Base-by-base conservation (phyloP, 2,329 filamentous ascomycete genomes). In the Xylariomycetidae sp. region DNA sequence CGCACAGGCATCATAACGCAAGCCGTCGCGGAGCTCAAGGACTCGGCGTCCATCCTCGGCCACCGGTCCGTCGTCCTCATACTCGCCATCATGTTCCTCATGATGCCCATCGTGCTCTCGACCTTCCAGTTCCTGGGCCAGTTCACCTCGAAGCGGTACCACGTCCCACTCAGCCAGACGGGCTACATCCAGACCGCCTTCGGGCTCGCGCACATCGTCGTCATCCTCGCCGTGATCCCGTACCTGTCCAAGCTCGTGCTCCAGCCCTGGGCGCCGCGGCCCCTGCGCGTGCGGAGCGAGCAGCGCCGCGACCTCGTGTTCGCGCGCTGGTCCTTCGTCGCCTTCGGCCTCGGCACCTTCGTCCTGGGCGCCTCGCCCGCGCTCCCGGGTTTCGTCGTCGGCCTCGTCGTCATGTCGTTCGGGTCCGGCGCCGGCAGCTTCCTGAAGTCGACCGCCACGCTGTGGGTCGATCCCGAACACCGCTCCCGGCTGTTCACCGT, bases 121-220 rank as follows among this genome's bases (percentile, higher is more conserved):
- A 55, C 52, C 2, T 38, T 44, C 11, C 47, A 52, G 28, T 52
- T 55, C 40, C 48, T 59, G 39, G 31, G 44, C 10, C 51, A 56
- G 13, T 59, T 54, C 34, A 43, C 45, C 16, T 58, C 56, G 3
- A 57, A 54, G 29, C 45, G 55, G 4, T 59, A 53, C 18, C 33
- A 45, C 27, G 47, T 58, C 20, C 49, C 44, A 3, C 31, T 59
- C 12, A 46, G 44, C 3, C 38, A 57, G 13, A 58, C 55, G 2
- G 56, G 56, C 1, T 58, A 54, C 23, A 36, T 59, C 10, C 54
- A 53, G 36, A 49, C 51, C 16, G 16, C 42, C 6, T 59, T 57
- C n/a, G 56, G 56, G 27, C 16, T 51, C 5, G 44, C 45, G 4
- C 48, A 50, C 22, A 36, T 55, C 13, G 22, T 47, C 13, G 41